phyloP scores from a whole-genome alignment of 2,329 filamentous ascomycete species.

The Neobulgaria alba region DNA sequence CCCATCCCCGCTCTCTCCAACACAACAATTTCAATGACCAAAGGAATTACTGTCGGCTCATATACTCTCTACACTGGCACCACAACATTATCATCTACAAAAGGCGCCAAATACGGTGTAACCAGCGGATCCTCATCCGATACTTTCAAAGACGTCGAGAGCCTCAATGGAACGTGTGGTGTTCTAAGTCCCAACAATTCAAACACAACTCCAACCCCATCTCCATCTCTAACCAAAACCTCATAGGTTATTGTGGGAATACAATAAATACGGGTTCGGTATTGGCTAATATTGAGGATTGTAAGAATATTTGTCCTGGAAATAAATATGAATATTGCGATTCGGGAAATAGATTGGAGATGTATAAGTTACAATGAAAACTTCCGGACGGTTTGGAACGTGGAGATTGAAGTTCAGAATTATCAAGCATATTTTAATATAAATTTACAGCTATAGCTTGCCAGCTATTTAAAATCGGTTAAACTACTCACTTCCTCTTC shows the following conservation, averaged over 20 bases:
- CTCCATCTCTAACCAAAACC: background rate
- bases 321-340: slow-evolving; percentile 29
- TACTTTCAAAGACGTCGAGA: slow-evolving; percentile 40
- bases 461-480: no score
- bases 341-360: slow-evolving; percentile 23
- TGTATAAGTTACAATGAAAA: slow-evolving; percentile 27
- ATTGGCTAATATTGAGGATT: slow-evolving; percentile 14
- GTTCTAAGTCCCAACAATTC: slow-evolving; percentile 26
- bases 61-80: slow-evolving; percentile 22
- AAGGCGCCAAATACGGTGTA: slow-evolving; percentile 21
- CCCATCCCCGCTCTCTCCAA: slow-evolving; percentile 17
- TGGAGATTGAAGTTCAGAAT: background rate
- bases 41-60: slow-evolving; percentile 17
- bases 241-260: slow-evolving; percentile 27
- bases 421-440: background rate
- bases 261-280: slow-evolving; percentile 11
- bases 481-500: slow-evolving; percentile 46
- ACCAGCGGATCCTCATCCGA: slow-evolving; percentile 30
- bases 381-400: no score
- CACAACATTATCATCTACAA: slow-evolving; percentile 10
- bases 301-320: slow-evolving; percentile 22
- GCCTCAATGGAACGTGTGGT: slow-evolving; percentile 37
- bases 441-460: background rate
- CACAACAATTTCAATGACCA: slow-evolving; percentile 16
- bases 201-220: slow-evolving; percentile 1